Base-by-base conservation (phyloP, 768 basidiomycete genomes). In the Trametes maxima region DNA sequence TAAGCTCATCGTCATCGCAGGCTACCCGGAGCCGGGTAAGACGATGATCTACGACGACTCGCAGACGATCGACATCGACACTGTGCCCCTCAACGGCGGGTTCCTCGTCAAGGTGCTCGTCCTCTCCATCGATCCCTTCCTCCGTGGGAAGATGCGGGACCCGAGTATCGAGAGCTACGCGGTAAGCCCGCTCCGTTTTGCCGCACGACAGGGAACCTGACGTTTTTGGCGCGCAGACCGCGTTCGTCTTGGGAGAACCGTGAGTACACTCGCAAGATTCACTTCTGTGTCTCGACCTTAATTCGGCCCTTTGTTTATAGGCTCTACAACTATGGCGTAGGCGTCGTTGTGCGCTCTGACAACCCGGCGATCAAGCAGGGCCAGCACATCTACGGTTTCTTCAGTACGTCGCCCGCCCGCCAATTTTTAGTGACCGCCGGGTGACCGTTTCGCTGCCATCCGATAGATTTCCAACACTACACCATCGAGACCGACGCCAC, bases 381-480 rank as follows among this genome's bases (percentile, higher is more conserved):
- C 0, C 65, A 70, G 48, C 71, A 72, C 56, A 43, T 70, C 42
- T 69, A 69, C 51, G 66, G 68, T 25, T 12, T 59, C 17, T 62
- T 67, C 48, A 56, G 68, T 72, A 39, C 42, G 66, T 61, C 5
- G 0, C 68, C 77, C 78, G 0, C 3, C 55, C 3, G 67, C 19
- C 54, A 72, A 72, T 70, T 33, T 39, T 69, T 63, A 35, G 12
- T 7, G 1, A 14, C 21, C 4, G 2, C 11, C 17, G 58, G 24
- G 24, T 21, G 11, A 33, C 14, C 13, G 17, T 17, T 8, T 7
- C 16, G 21, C 33, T 17, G n/a, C 21, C 28, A 33, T 33, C 16
- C 17, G 10, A 8, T 22, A 79, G 80, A 69, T 4, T 78, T 78
- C 69, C 69, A 75, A 45, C 72, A 83, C 65, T 85, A 82, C 60